Evolutionary conservation across 345 rosid species (phyloP), one percentile per base, ranked within the genome.

Genomic region (Triadica sebifera): DNA sequence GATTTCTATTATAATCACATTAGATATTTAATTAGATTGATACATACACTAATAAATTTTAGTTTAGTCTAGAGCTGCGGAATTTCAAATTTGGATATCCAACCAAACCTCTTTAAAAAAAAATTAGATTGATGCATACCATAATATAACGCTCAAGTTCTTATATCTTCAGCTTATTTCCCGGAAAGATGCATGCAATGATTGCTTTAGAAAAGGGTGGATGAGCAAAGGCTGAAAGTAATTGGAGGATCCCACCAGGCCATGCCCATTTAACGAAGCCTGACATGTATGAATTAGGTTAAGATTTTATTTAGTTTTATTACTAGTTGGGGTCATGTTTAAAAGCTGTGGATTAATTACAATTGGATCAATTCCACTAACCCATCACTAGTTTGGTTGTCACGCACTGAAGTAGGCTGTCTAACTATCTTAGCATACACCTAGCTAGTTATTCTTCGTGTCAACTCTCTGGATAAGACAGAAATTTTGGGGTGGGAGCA

Each of bases 341-440:
- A 16, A 67, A 57, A 50, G 70, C 75, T 68, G 25, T 55, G 70
- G 51, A 55, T 69, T 66, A 49, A 49, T 17, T 49, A 60, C 72
- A 75, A 66, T 39, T 38, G 67, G 74, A 72, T 24, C 25, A 52
- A 12, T 45, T 47, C 79, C 78, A 70, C 62, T 64, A 29, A 34
- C 22, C 63, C 62, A 41, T 45, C 25, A 16, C 17, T 43, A 3
- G 51, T 78, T 56, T 43, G 83, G 84, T 8, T 78, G 79, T 50
- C 68, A 51, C 73, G 83, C 89, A 83, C 88, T 72, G 2, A 69
- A 49, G 5, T n/a, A 55, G 55, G 46, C 22, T n/a, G 62, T 52
- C 66, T 65, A 81, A 70, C 12, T 66, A 22, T 63, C 24, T 71
- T 19, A 74, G 43, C 65, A 53, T 13, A 12, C 16, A 17, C 38